phyloP scores from a whole-genome alignment of 768 basidiomycete genomes.

The Leccinum aurantiacum region DNA sequence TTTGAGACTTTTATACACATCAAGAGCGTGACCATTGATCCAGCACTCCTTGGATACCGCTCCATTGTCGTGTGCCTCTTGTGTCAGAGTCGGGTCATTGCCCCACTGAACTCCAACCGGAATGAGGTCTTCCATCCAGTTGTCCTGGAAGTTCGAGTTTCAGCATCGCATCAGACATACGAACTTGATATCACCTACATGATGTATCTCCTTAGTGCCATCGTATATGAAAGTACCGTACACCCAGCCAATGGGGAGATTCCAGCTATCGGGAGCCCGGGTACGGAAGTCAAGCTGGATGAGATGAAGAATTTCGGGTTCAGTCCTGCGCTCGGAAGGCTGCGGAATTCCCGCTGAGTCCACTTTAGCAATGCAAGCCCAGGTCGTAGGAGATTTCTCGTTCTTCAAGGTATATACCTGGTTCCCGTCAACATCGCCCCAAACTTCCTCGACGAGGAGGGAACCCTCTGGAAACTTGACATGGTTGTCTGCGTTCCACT shows the following conservation, averaged over 20 bases:
- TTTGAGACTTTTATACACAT: background rate
- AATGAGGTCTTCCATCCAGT: background rate
- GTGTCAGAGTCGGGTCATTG: background rate
- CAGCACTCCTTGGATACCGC: background rate
- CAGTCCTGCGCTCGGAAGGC: background rate
- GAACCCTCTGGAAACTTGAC: background rate
- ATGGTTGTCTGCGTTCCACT: background rate
- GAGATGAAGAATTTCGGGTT: background rate
- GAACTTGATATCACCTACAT: background rate
- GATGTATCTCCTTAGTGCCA: background rate
- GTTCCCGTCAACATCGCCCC: background rate
- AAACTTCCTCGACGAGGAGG: background rate
- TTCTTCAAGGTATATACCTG: background rate
- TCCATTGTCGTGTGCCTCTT: background rate
- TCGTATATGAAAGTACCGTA: slow-evolving; percentile 1
- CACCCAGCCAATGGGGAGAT: slow-evolving; percentile 1
- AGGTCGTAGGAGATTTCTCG: background rate
- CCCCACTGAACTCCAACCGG: slow-evolving; percentile 7
- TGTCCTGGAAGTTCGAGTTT: background rate
- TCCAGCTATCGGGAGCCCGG: background rate
- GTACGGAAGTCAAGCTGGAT: slow-evolving; percentile 1
- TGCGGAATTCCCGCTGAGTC: background rate
- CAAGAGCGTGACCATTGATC: background rate
- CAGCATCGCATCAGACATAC: background rate
- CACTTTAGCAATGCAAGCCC: background rate